Evolutionary conservation across 2,329 filamentous ascomycete species (phyloP).

Genomic region (Teratosphaeria viscida): DNA sequence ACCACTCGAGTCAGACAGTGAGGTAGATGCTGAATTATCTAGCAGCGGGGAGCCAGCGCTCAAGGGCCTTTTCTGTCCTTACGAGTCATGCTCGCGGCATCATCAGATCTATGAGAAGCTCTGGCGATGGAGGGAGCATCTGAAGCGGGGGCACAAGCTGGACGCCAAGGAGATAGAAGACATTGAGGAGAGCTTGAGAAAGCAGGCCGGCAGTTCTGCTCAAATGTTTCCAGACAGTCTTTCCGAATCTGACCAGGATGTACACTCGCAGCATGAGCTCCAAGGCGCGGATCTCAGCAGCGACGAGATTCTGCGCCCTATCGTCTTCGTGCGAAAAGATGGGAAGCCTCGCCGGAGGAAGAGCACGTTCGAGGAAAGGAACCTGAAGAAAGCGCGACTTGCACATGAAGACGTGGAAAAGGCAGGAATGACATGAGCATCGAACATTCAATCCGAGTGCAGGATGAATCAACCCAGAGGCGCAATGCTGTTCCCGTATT

Average conservation of each 20-base stretch:
- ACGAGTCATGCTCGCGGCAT: constrained; percentile 17
- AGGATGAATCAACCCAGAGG: neutral
- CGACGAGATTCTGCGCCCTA: constrained; percentile 34
- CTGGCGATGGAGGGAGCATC: constrained; percentile 25
- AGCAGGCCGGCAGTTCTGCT: neutral
- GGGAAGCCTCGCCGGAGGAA: neutral
- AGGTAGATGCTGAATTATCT: neutral
- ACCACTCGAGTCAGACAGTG: constrained; percentile 12
- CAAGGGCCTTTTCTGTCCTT: constrained; percentile 12
- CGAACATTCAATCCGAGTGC: neutral
- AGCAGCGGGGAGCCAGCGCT: neutral
- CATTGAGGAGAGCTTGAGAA: neutral
- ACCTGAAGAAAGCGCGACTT: neutral
- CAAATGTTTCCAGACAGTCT: neutral
- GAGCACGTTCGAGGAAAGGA: neutral
- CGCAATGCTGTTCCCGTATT: neutral
- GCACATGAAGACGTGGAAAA: neutral
- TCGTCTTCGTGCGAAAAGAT: neutral
- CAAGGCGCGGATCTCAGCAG: constrained; percentile 48
- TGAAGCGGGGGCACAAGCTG: constrained; percentile 21
- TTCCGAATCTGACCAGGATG: constrained; percentile 31
- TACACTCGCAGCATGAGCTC: constrained; percentile 45
- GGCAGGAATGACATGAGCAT: neutral
- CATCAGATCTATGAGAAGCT: constrained; percentile 13
- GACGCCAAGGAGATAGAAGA: constrained; percentile 4